These are phyloP conservation scores for Penicillium crystallinum DNA, from an alignment of 495 filamentous ascomycete genomes.

Conservation along the genomic window DNA sequence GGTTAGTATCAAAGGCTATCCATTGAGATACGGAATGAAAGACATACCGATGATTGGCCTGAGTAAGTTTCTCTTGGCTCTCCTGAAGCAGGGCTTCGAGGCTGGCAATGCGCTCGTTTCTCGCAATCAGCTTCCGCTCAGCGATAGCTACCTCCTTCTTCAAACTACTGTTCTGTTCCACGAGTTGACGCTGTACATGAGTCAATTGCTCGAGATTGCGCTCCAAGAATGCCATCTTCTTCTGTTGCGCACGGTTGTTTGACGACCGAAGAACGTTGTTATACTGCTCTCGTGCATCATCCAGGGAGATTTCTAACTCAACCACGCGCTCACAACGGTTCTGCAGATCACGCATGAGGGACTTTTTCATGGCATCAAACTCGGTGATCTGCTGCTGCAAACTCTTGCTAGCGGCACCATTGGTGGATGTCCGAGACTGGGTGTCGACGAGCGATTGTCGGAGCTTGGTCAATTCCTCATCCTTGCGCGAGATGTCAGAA, in stretches of 20 bases:
- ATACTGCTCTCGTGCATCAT: constrained; percentile 96
- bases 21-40: not conserved
- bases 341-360: constrained; percentile 94
- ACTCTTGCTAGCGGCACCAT: constrained; percentile 81
- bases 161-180: constrained; percentile 90
- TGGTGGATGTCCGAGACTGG: constrained; percentile 59
- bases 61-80: constrained; percentile 93
- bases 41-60: constrained; percentile 88
- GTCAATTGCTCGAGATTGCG: constrained; percentile 97
- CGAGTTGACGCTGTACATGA: constrained; percentile 91
- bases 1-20: constrained; percentile 6
- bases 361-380: constrained; percentile 99
- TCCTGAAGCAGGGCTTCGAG: constrained; percentile 90
- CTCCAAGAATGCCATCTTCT: constrained; percentile 99
- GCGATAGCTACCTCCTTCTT: constrained; percentile 99
- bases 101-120: constrained; percentile 93
- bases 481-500: constrained; percentile 63
- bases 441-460: constrained; percentile 67
- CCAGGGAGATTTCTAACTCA: constrained; percentile 92
- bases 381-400: constrained; percentile 95
- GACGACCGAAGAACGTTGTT: constrained; percentile 93
- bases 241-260: constrained; percentile 97
- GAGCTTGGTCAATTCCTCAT: constrained; percentile 71
- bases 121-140: constrained; percentile 90
- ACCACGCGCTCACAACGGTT: constrained; percentile 97